phyloP scores from a whole-genome alignment of 1,284 basidiomycete genomes.

The Laetiporus sulphureus region DNA sequence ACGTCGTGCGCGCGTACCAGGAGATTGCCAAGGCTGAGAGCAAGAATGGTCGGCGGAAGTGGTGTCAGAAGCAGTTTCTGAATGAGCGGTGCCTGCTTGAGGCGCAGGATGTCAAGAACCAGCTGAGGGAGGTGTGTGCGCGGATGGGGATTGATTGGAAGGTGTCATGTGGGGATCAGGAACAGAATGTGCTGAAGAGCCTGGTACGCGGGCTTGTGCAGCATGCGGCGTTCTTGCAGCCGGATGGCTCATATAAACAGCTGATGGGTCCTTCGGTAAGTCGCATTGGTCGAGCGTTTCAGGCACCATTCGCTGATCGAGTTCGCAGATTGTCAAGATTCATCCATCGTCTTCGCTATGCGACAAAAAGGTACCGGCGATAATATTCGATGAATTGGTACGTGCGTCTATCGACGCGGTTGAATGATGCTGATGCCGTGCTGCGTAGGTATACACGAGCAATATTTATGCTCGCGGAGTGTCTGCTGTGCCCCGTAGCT shows the following conservation, averaged over 20 bases:
- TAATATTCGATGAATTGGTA: conserved; percentile 89
- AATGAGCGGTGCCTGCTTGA: conserved; percentile 86
- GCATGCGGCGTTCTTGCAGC: conserved; percentile 78
- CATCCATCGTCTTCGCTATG: conserved; percentile 80
- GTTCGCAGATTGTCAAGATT: conserved; percentile 71
- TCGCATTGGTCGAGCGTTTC: conserved; percentile 9
- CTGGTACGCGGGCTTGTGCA: conserved; percentile 73
- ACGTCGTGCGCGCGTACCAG: conserved; percentile 78
- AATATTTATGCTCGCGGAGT: conserved; percentile 86
- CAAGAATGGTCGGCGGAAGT: conserved; percentile 52
- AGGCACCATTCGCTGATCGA: conserved; percentile 1
- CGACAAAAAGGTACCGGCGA: conserved; percentile 76
- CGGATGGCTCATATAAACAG: conserved; percentile 83
- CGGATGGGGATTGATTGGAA: conserved; percentile 56
- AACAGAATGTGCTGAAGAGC: conserved; percentile 56
- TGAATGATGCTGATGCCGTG: conserved; percentile 6
- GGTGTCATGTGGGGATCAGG: conserved; percentile 49
- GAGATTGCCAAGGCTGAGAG: conserved; percentile 41
- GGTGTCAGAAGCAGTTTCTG: conserved; percentile 81
- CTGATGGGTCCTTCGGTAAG: conserved; percentile 71
- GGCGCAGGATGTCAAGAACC: conserved; percentile 76
- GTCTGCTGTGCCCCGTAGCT: conserved; percentile 65
- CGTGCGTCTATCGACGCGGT: conserved; percentile 24
- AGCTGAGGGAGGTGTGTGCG: conserved; percentile 68
- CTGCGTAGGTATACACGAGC: conserved; percentile 68